Evolutionary conservation across 257 asterid species (phyloP).

Genomic region (Cruciata laevipes): DNA sequence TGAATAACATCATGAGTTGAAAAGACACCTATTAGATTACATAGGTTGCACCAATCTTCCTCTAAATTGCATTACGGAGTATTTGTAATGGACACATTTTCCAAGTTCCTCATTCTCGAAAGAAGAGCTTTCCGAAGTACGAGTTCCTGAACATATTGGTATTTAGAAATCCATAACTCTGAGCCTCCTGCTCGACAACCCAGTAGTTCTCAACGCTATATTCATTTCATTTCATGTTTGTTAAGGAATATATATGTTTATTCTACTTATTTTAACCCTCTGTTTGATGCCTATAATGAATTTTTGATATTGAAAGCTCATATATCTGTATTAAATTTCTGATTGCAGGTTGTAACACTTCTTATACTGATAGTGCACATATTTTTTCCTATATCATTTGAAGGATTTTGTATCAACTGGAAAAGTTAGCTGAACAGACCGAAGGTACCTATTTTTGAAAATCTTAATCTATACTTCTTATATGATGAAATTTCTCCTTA

Average conservation of each 20-base stretch:
- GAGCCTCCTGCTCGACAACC: too few species aligned
- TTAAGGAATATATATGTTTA: not conserved
- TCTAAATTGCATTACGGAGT: too few species aligned
- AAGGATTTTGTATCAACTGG: conserved; percentile 71
- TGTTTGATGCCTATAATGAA: conserved; percentile 4
- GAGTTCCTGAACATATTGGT: too few species aligned
- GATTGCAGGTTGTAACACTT: conserved; percentile 62
- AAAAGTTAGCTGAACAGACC: conserved; percentile 55
- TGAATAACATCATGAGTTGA: too few species aligned
- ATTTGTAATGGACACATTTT: too few species aligned
- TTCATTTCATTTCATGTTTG: not conserved
- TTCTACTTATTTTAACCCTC: not conserved
- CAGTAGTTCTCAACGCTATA: not conserved
- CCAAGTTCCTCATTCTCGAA: too few species aligned
- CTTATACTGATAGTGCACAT: conserved; percentile 57
- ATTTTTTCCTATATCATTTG: conserved; percentile 68
- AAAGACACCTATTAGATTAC: too few species aligned
- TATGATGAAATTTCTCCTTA: not conserved
- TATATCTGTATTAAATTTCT: conserved; percentile 6
- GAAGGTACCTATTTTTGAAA: conserved; percentile 44
- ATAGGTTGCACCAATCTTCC: too few species aligned
- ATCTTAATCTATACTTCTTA: conserved; percentile 1
- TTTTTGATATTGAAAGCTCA: not conserved
- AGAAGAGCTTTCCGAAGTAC: too few species aligned
- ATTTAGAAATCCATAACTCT: too few species aligned